phyloP scores from a whole-genome alignment of 495 filamentous ascomycete genomes.

The Aspergillus wentii region DNA sequence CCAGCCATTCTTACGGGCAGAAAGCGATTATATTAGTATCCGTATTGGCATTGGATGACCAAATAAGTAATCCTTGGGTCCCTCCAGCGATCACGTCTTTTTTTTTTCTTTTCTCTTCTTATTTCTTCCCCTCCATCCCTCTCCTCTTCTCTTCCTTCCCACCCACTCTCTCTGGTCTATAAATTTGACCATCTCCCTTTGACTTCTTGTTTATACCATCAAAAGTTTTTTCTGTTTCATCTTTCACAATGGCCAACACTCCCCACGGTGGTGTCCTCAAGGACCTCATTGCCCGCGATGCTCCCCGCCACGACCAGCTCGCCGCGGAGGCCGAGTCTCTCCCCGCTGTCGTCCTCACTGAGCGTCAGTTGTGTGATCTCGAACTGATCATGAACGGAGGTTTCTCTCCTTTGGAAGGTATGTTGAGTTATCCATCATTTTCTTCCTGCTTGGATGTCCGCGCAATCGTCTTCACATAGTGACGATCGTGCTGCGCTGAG shows the following conservation, averaged over 20 bases:
- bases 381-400: constrained; percentile 95
- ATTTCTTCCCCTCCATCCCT: constrained; percentile 7
- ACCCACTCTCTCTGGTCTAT: constrained; percentile 5
- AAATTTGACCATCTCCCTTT: no score
- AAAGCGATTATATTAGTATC: no score
- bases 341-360: constrained; percentile 76
- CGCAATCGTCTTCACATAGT: no score
- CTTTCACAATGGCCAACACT: constrained; percentile 61
- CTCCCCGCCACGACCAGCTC: constrained; percentile 69
- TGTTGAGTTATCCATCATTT: constrained; percentile 24
- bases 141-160: constrained; percentile 6
- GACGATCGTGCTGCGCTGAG: constrained; percentile 2
- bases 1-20: not conserved
- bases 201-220: constrained; percentile 8
- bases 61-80: not conserved
- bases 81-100: not conserved
- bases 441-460: no score
- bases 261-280: constrained; percentile 97
- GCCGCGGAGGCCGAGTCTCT: constrained; percentile 79
- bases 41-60: constrained; percentile 1
- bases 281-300: constrained; percentile 91
- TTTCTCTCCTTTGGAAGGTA: constrained; percentile 95
- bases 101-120: constrained; percentile 7
- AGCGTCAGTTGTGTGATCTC: constrained; percentile 95
- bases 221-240: not conserved